Base-by-base conservation (phyloP, 1,284 basidiomycete species). In the Melampsora abietis-canadensis region DNA sequence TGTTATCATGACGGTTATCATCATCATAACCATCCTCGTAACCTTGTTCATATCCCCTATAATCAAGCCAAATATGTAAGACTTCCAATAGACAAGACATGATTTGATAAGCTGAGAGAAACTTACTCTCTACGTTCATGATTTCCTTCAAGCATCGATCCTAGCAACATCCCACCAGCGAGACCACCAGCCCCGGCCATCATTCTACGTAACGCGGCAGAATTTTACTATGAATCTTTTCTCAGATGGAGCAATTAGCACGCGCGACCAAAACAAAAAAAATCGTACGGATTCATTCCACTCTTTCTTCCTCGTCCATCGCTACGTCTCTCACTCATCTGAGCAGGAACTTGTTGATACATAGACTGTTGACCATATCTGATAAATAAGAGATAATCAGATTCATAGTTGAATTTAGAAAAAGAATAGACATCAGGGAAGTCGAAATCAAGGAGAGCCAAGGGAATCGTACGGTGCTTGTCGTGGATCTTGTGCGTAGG, bases 31-130 rank as follows among this genome's bases (percentile, higher is more conserved):
- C n/a, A 34, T 34, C 34, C 6, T 72, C 69, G 51, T 73, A 73
- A 12, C 69, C 69, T 24, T 73, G 44, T 47, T 66, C 24, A 34
- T 73, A 73, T 7, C 62, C 69, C 40, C 69, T 73, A 40, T 51
- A 65, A 62, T 5, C 15, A 48, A 65, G 24, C 4, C 19, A 63
- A 62, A 34, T 21, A 14, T 19, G 12, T n/a, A 14, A 30, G 17
- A 54, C 31, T 40, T 40, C 37, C 4, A 1, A 40, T 8, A 40
- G 4, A 40, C 37, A 40, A 40, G 10, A 40, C 37, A 40, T 40
- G 12, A 10, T 1, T 7, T 40, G 10, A 40, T 40, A 40, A 40
- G 10, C 37, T 40, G 37, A 40, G 12, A 40, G 37, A 40, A 12
- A 40, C 10, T 40, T 40, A 40, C 37, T 40, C 37, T 40, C 37